Conservation (phyloP, 1,284 basidiomycete species). For the Cutaneotrichosporon dermatis region DNA sequence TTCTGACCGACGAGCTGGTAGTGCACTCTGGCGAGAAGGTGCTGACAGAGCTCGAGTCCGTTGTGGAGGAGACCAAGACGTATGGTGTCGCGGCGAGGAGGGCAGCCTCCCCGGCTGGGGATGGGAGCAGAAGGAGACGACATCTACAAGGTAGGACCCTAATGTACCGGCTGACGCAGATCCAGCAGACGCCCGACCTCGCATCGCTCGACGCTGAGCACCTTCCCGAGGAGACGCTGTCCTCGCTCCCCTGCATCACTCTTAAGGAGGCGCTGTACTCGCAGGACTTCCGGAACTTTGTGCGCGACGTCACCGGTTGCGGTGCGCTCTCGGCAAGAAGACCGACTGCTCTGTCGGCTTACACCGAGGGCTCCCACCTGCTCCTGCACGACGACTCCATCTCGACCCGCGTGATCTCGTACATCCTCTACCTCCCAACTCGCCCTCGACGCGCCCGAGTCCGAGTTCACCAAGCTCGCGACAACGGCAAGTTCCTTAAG, state of each 20-base stretch:
- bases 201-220: conserved; percentile 79
- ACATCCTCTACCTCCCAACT: conserved; percentile 95
- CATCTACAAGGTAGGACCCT: conserved; percentile 77
- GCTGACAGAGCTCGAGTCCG: conserved; percentile 56
- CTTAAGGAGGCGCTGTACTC: conserved; percentile 94
- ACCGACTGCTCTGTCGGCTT: conserved; percentile 95
- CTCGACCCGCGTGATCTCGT: conserved; percentile 88
- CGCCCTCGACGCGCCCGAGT: conserved; percentile 55
- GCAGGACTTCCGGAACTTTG: conserved; percentile 71
- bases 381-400: conserved; percentile 98
- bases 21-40: conserved; percentile 10
- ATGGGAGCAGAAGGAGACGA: conserved; percentile 98
- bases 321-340: conserved; percentile 81
- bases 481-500: conserved; percentile 45
- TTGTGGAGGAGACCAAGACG: conserved; percentile 56
- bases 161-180: conserved; percentile 52
- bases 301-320: conserved; percentile 86
- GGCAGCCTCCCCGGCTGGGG: conserved; percentile 52
- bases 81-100: conserved; percentile 47
- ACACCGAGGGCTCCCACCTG: conserved; percentile 81
- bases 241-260: conserved; percentile 71
- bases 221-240: conserved; percentile 53
- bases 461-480: conserved; percentile 26
- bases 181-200: conserved; percentile 96
- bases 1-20: conserved; percentile 82